Conservation (phyloP, 352 stramenopile genomes). For the Phytophthora pisi region DNA sequence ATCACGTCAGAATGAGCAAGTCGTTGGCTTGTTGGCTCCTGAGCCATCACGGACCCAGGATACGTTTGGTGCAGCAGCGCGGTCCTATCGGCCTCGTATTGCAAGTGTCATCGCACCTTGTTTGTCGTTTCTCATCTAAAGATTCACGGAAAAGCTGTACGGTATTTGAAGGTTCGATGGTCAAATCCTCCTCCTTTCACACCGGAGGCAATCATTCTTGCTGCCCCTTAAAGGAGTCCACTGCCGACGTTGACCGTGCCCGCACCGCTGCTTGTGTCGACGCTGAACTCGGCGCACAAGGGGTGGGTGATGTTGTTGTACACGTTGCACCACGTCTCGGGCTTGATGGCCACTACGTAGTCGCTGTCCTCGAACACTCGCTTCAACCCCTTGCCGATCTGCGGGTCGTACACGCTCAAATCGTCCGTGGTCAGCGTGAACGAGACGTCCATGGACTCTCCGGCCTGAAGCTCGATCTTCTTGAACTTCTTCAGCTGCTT, state of each 20-base stretch:
- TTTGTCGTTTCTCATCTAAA: no score
- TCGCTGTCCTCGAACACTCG: slow-evolving; percentile 58
- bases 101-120: no score
- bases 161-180: background rate
- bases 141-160: no score
- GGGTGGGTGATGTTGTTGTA: slow-evolving; percentile 49
- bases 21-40: no score
- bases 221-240: slow-evolving; percentile 1
- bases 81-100: no score
- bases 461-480: slow-evolving; percentile 65
- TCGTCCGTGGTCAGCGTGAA: slow-evolving; percentile 50
- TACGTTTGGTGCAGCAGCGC: background rate
- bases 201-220: background rate
- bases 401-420: slow-evolving; percentile 63
- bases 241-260: slow-evolving; percentile 23
- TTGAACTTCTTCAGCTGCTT: slow-evolving; percentile 83
- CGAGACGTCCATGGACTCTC: slow-evolving; percentile 37
- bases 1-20: slow-evolving; percentile 3
- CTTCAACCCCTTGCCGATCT: slow-evolving; percentile 64
- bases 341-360: slow-evolving; percentile 69
- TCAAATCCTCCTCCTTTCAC: slow-evolving; percentile 5
- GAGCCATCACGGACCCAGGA: background rate
- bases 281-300: slow-evolving; percentile 49
- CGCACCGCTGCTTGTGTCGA: slow-evolving; percentile 30
- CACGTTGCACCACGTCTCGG: slow-evolving; percentile 73